These are phyloP conservation scores for Ganoderma lucidum DNA, from an alignment of 1,284 basidiomycete genomes.

Conservation along the genomic window DNA sequence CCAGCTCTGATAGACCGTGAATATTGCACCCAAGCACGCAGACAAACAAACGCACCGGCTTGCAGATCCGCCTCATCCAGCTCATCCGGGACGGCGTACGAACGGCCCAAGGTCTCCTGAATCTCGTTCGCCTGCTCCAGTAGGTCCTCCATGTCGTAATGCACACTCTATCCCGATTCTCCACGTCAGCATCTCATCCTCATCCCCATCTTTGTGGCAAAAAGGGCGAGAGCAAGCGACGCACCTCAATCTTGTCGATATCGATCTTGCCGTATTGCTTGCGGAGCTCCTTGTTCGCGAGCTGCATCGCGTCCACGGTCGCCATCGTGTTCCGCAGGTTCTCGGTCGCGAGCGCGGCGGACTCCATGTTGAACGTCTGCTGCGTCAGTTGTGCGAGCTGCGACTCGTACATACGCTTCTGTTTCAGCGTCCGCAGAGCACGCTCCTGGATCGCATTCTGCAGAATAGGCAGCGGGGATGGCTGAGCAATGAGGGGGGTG, in stretches of 20 bases:
- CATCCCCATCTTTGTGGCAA: neutral
- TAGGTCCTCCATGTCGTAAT: constrained; percentile 98
- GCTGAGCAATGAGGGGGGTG: neutral
- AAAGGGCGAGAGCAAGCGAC: constrained; percentile 27
- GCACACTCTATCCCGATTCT: constrained; percentile 71
- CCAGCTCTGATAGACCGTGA: constrained; percentile 73
- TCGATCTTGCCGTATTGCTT: constrained; percentile 98
- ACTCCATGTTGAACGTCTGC: constrained; percentile 99
- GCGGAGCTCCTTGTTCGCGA: constrained; percentile 97
- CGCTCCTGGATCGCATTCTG: constrained; percentile 94
- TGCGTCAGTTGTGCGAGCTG: constrained; percentile 93
- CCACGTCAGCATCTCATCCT: neutral
- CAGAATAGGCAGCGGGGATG: constrained; percentile 40
- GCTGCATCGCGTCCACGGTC: constrained; percentile 97
- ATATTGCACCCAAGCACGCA: neutral
- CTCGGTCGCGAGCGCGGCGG: constrained; percentile 94
- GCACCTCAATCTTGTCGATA: constrained; percentile 97
- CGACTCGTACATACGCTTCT: constrained; percentile 95
- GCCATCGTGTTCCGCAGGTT: constrained; percentile 99
- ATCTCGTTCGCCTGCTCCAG: constrained; percentile 98
- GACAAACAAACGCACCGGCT: constrained; percentile 73
- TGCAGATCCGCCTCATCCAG: constrained; percentile 97
- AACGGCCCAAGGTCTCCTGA: constrained; percentile 92
- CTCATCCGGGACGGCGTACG: constrained; percentile 97
- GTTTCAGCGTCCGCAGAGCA: constrained; percentile 93